Conservation (phyloP, 129 eudicot genomes). For the Helianthus annuus region HanXRQr2.0-SUNRISE NC_035441.2:34490963-34491462, state of each 20-base stretch:
- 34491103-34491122: background rate
- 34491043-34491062: too few relatives aligned
- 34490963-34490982: too few relatives aligned
- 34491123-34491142: background rate
- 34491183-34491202: background rate
- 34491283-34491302: too few relatives aligned
- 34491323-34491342: background rate
- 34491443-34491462: background rate
- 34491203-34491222: background rate
- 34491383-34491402: background rate
- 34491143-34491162: background rate
- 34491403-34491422: background rate
- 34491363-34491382: background rate
- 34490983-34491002: too few relatives aligned
- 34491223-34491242: background rate
- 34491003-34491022: too few relatives aligned
- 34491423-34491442: background rate
- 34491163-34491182: background rate
- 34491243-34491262: background rate
- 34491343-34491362: background rate
- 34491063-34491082: too few relatives aligned
- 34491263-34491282: too few relatives aligned
- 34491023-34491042: too few relatives aligned
- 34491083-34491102: too few relatives aligned
- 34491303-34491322: background rate